Conservation (phyloP, 2,329 filamentous ascomycete genomes). For the Ophiostoma pallidulum region DNA sequence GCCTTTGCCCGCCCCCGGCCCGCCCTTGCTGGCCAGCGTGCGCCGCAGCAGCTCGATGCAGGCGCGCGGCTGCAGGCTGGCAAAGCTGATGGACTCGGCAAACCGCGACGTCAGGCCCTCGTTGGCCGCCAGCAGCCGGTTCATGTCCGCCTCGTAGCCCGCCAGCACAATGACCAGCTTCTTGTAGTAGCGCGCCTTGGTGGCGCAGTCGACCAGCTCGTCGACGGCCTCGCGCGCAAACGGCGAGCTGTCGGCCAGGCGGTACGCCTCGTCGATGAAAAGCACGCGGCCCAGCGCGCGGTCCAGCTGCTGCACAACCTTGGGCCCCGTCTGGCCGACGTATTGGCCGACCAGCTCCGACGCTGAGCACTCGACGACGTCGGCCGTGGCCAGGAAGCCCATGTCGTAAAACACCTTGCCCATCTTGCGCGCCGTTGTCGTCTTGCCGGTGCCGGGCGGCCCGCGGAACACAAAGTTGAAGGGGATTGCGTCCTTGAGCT, state of each 20-base stretch:
- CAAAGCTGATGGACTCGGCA: constrained; percentile 50
- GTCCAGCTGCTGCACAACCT: constrained; percentile 51
- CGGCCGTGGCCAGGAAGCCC: constrained; percentile 49
- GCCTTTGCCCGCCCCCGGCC: not conserved
- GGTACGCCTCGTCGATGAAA: constrained; percentile 65
- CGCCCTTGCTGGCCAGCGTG: constrained; percentile 18
- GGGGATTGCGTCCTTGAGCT: constrained; percentile 48
- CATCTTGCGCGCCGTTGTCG: constrained; percentile 62
- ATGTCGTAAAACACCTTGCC: constrained; percentile 68
- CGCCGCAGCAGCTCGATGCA: constrained; percentile 36
- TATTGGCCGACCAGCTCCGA: constrained; percentile 61
- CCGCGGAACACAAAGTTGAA: constrained; percentile 64
- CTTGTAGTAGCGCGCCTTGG: constrained; percentile 45
- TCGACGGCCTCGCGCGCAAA: constrained; percentile 51
- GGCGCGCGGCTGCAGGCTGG: constrained; percentile 30
- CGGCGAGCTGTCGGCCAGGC: constrained; percentile 44
- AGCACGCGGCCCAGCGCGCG: constrained; percentile 56
- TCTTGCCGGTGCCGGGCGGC: constrained; percentile 55
- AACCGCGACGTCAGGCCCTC: constrained; percentile 57
- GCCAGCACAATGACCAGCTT: constrained; percentile 60
- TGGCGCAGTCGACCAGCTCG: constrained; percentile 42
- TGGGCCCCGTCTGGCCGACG: constrained; percentile 60
- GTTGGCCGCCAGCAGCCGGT: constrained; percentile 51
- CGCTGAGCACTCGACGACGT: constrained; percentile 49
- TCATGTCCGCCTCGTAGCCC: constrained; percentile 59